These are phyloP conservation scores for Saccharomyces hybrid DNA, from an alignment of 1,139 yeast species.

Conservation along the genomic window DNA sequence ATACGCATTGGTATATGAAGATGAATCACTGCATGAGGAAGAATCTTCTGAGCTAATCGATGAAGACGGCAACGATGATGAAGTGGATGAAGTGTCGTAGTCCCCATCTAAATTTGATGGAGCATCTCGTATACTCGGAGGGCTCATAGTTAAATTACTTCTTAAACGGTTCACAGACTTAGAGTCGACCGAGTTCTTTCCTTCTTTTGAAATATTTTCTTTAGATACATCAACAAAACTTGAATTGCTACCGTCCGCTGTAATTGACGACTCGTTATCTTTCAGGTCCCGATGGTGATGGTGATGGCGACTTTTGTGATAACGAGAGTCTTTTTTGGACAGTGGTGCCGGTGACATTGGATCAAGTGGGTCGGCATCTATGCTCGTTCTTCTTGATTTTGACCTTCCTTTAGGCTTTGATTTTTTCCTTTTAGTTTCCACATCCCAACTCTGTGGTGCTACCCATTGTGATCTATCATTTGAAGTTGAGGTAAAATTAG, in stretches of 20 bases:
- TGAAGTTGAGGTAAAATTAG: constrained; percentile 7
- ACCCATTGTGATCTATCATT: constrained; percentile 38
- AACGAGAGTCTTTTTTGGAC: background rate
- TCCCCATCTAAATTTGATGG: constrained; percentile 2
- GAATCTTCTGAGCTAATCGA: background rate
- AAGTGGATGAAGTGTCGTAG: background rate
- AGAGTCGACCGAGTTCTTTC: background rate
- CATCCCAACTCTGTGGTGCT: constrained; percentile 81
- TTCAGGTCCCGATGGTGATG: background rate
- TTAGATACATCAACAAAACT: background rate
- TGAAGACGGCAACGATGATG: background rate
- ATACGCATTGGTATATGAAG: background rate
- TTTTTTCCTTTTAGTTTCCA: constrained; percentile 36
- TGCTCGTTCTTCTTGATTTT: constrained; percentile 8
- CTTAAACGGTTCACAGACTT: background rate
- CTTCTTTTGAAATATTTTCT: background rate
- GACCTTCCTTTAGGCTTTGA: constrained; percentile 11
- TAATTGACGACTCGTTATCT: background rate
- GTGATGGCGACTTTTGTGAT: constrained; percentile 1
- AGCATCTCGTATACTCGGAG: constrained; percentile 2
- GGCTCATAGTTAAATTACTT: constrained; percentile 1
- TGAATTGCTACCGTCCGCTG: background rate
- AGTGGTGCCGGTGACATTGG: background rate
- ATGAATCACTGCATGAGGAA: constrained; percentile 1
- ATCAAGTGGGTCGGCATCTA: constrained; percentile 1